Evolutionary conservation across 306 rosid species (phyloP), one percentile per base, ranked within the genome.

Genomic region (Prunus armeniaca): DNA sequence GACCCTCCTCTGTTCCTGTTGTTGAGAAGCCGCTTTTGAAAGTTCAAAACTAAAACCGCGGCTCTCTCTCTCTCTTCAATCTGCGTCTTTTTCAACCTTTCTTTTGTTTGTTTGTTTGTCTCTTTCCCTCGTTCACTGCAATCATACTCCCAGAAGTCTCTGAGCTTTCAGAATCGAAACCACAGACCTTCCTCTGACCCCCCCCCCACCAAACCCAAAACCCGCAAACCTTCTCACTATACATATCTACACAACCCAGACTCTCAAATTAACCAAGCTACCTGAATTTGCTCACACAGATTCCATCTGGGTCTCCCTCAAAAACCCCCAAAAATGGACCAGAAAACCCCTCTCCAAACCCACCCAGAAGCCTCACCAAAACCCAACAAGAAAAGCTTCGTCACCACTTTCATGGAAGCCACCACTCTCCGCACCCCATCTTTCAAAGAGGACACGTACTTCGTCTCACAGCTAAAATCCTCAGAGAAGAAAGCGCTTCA

Each of bases 381-480:
- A 15, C 97, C 88, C 9, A 75, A 15, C 84, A 95, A 85, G 86
- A 95, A 86, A 74, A 79, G 87, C 91, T 78, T 95, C n/a, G 91
- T 90, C 45, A 61, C 93, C 0, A 67, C 99, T 34, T 77, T 95
- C 67, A 90, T 89, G 90, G 90, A 86, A 24, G 86, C 89, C 25
- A 80, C 96, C 1, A 74, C 89, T 0, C 84, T 87, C 41, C 85
- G 85, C 8, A 67, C 92, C 3, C 83, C 91, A 9, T 90, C 97
- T 6, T 95, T 90, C 89, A 86, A 86, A 71, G 97, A 95, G 80
- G 97, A 95, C 84, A 83, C 86, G 18, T 95, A 95, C 83, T 79
- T 86, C 13, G 77, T 88, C 3, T 85, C 96, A 50, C 77, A 74
- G 30, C 84, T 95, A 72, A 92, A 82, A 69, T 84, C 99, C 25